A percentile compares a stretch with the other conserved stretches of the same genome.
These are phyloP conservation scores for Candida sp. DNA, from an alignment of 1,139 yeast species.

Conservation along the genomic window DNA sequence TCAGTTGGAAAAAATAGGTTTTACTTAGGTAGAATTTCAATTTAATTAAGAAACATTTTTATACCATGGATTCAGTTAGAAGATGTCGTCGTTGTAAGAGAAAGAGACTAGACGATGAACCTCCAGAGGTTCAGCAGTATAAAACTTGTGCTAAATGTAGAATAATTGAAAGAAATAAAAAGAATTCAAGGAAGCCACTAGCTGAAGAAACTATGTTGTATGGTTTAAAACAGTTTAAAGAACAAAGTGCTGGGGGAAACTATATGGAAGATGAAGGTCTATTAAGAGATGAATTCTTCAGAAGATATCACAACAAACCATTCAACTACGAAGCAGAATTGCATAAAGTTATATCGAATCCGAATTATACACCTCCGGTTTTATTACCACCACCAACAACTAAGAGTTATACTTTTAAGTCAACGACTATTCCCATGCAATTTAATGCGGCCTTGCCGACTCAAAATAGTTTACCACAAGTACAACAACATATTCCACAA, in stretches of 20 bases:
- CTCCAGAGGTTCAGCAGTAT: constrained; percentile 56
- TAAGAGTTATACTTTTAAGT: constrained; percentile 1
- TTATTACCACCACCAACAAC: constrained; percentile 5
- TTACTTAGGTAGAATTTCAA: too few relatives aligned
- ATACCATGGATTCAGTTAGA: constrained; percentile 20
- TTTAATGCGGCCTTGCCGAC: constrained; percentile 1
- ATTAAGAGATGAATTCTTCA: constrained; percentile 24
- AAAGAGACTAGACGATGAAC: constrained; percentile 56
- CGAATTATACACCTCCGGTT: constrained; percentile 13
- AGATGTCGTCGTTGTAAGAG: constrained; percentile 61
- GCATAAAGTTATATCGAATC: constrained; percentile 11
- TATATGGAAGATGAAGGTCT: constrained; percentile 39
- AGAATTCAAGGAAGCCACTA: constrained; percentile 43
- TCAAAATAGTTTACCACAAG: too few relatives aligned
- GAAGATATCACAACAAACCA: constrained; percentile 14
- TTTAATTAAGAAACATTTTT: too few relatives aligned
- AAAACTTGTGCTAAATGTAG: constrained; percentile 62
- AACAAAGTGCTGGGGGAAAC: constrained; percentile 36
- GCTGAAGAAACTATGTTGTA: constrained; percentile 49
- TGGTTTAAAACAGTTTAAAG: constrained; percentile 47
- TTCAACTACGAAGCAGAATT: constrained; percentile 14
- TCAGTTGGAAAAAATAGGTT: background rate
- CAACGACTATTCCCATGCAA: background rate
- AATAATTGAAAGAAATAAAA: constrained; percentile 50
- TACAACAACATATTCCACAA: background rate